Base-by-base conservation (phyloP, 805 yeast genomes). In the Suhomyces vadensis region DNA sequence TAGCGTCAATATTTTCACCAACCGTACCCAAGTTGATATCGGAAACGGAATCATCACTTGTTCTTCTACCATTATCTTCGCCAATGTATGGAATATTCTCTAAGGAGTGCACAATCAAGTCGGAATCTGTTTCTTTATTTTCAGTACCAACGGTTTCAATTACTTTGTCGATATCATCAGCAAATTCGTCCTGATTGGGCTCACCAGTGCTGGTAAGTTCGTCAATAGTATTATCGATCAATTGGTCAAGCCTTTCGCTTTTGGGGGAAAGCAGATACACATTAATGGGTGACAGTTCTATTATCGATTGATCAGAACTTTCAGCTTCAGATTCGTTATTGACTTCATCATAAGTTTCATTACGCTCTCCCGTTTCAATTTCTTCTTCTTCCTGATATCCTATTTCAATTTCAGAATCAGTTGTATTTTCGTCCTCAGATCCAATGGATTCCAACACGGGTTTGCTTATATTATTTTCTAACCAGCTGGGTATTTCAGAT, bases 381-480 rank as follows among this genome's bases (percentile, higher is more conserved):
- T 35, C 27, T 5, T 35, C n/a, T 4, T 35, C 31, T 16, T 33
- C 37, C 3, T 25, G 33, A 6, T 20, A 11, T 25, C 33, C 21
- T 4, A 27, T 6, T 23, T 27, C 38, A 7, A n/a, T 6, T 16
- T 27, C 38, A 7, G n/a, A 23, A 21, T 22, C 29, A 11, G 23
- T 31, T 16, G 4, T 26, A 19, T 35, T 16, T 4, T 29, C 23
- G 9, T 35, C 20, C 8, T 29, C 31, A 10, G 19, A 17, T 5
- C n/a, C 38, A 14, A 37, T 29, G 16, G 17, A 22, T 14, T 31
- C 43, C 24, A 31, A 31, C 13, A 22, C 16, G 22, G 37, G 31
- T 5, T 31, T 23, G n/a, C 8, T 31, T 11, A 31, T 40, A 23
- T 40, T 33, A 6, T 41, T 41, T 6, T 33, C 24, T 11, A 33